Percentiles rank a stretch among this genome's conserved stretches.
Evolutionary conservation across 1,284 basidiomycete genomes (phyloP).

Genomic region (Leucoagaricus sp.): DNA sequence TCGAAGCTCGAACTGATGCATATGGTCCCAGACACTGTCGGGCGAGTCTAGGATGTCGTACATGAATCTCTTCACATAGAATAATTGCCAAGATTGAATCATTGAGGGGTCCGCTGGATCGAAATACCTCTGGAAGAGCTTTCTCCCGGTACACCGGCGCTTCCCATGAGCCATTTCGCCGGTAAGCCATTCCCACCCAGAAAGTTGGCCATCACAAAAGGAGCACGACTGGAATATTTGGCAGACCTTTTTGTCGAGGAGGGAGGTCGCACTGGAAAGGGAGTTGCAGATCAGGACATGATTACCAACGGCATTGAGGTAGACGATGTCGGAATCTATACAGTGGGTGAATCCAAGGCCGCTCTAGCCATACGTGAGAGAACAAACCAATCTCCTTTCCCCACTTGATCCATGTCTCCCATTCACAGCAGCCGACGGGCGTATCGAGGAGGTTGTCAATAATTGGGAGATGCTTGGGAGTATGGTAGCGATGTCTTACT

Average conservation of each 20-base stretch:
- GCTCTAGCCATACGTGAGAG: too few species aligned
- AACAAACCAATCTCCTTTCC: background rate
- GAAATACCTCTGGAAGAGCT: constrained; percentile 17
- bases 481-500: background rate
- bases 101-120: constrained; percentile 9
- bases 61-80: constrained; percentile 4
- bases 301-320: background rate
- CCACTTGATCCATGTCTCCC: background rate
- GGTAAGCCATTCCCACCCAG: background rate
- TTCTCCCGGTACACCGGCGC: constrained; percentile 13
- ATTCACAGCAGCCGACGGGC: background rate
- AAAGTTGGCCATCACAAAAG: background rate
- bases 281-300: constrained; percentile 11
- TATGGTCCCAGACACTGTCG: constrained; percentile 25
- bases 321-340: constrained; percentile 11
- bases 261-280: background rate
- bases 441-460: background rate
- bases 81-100: background rate
- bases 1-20: background rate
- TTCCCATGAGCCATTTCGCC: constrained; percentile 8
- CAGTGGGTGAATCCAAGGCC: background rate
- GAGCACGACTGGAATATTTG: constrained; percentile 5
- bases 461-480: background rate
- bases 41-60: constrained; percentile 24
- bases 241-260: constrained; percentile 12